A percentile compares a stretch with the other conserved stretches of the same genome.
Conservation (phyloP, 495 filamentous ascomycete species). For the Podospora conica region DNA sequence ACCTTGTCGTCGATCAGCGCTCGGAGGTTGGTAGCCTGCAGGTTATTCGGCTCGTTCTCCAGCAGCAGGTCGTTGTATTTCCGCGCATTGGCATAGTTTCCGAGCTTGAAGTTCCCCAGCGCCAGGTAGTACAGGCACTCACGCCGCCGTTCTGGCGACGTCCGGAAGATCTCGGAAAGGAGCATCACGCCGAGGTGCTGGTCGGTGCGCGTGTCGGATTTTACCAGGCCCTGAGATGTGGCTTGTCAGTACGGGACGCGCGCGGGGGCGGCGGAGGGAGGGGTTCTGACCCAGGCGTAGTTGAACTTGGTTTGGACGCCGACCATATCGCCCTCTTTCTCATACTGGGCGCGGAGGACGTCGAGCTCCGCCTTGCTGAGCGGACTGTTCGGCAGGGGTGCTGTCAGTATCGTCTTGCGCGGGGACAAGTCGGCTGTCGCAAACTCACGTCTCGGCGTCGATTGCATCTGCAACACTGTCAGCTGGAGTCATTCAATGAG, state of each 20-base stretch:
- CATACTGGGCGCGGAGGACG: conserved; percentile 86
- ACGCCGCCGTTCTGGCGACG: conserved; percentile 79
- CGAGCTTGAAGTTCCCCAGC: conserved; percentile 94
- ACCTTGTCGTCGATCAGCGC: conserved; percentile 92
- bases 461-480: conserved; percentile 66
- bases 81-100: conserved; percentile 91
- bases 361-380: conserved; percentile 84
- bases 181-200: conserved; percentile 94
- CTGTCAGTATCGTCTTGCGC: neutral
- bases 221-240: conserved; percentile 73
- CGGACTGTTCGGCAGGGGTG: conserved; percentile 47
- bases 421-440: neutral
- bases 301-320: conserved; percentile 99
- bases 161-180: conserved; percentile 94
- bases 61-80: conserved; percentile 89
- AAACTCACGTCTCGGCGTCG: conserved; percentile 85
- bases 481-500: neutral
- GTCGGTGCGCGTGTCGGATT: conserved; percentile 72
- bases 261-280: neutral
- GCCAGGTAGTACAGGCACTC: conserved; percentile 98
- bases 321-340: conserved; percentile 93
- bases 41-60: conserved; percentile 80
- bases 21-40: conserved; percentile 80
- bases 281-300: conserved; percentile 81
- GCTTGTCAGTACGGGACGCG: conserved; percentile 5